These are phyloP conservation scores for Wallacemonas collosoma DNA, from an alignment of 208 protist species.

Conservation along the genomic window DNA sequence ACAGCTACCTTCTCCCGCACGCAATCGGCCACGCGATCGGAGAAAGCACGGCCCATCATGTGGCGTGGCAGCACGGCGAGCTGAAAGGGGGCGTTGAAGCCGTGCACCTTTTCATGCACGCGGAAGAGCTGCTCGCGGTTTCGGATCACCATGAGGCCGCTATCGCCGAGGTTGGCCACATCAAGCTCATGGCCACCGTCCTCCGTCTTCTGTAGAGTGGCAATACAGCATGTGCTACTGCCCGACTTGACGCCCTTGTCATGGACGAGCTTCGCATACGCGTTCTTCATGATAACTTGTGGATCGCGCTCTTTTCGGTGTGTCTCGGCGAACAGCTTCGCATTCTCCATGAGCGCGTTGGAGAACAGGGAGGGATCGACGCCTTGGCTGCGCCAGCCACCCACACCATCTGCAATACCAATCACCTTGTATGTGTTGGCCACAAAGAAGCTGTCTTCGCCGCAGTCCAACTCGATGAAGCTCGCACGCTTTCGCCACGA, in stretches of 20 bases:
- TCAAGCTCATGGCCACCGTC: constrained; percentile 69
- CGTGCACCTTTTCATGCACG: constrained; percentile 88
- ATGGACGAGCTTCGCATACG: constrained; percentile 77
- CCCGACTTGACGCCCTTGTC: constrained; percentile 85
- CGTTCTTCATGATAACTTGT: constrained; percentile 77
- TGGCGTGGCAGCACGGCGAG: constrained; percentile 76
- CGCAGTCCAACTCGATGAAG: constrained; percentile 93
- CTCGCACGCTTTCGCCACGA: constrained; percentile 86
- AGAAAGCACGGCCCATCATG: constrained; percentile 73
- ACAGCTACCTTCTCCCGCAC: constrained; percentile 76
- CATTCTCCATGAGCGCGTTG: constrained; percentile 91
- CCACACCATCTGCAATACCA: constrained; percentile 93
- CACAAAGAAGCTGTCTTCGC: constrained; percentile 94
- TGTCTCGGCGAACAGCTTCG: constrained; percentile 86
- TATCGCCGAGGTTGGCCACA: constrained; percentile 92
- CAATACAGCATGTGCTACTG: constrained; percentile 90
- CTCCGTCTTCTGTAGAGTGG: constrained; percentile 54
- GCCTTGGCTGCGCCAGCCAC: constrained; percentile 85
- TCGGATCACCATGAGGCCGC: constrained; percentile 84
- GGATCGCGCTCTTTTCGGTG: constrained; percentile 83
- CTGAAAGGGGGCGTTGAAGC: constrained; percentile 93
- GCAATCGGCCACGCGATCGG: constrained; percentile 66
- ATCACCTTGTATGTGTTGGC: constrained; percentile 91
- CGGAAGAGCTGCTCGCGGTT: constrained; percentile 78
- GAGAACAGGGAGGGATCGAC: constrained; percentile 86